Evolutionary conservation across 2,329 filamentous ascomycete species (phyloP).

Genomic region (Penicillium sumatraense): DNA sequence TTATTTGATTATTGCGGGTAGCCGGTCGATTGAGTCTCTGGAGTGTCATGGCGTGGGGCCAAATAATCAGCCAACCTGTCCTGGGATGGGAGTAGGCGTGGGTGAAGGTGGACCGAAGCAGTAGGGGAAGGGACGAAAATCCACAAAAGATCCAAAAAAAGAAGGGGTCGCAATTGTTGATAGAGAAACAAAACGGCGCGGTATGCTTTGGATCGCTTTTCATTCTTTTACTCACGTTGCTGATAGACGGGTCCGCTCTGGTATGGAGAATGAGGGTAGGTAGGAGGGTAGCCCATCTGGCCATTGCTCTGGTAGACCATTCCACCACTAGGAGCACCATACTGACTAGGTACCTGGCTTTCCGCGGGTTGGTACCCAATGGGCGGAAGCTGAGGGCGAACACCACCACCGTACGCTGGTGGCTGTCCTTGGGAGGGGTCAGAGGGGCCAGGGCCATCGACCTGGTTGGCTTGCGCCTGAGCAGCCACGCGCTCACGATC

Average conservation of each 20-base stretch:
- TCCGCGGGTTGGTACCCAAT: conserved; percentile 71
- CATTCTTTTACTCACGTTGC: conserved; percentile 51
- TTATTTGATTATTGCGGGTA: conserved; percentile 42
- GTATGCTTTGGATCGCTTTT: conserved; percentile 4
- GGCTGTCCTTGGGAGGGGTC: conserved; percentile 53
- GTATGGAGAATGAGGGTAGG: conserved; percentile 57
- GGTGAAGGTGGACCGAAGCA: conserved; percentile 14
- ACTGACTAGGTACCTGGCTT: conserved; percentile 62
- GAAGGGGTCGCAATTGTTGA: conserved; percentile 25
- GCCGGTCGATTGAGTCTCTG: conserved; percentile 43
- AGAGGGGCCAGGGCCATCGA: conserved; percentile 53
- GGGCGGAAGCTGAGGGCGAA: conserved; percentile 71
- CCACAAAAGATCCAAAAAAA: conserved; percentile 5
- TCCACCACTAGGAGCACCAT: conserved; percentile 61
- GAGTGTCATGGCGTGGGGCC: conserved; percentile 24
- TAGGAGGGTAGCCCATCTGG: conserved; percentile 52
- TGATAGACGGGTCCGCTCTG: conserved; percentile 56
- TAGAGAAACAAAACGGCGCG: conserved; percentile 21
- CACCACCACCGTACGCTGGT: conserved; percentile 53
- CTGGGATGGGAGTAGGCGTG: conserved; percentile 9
- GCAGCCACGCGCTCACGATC: conserved; percentile 74
- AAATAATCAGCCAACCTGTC: conserved; percentile 33
- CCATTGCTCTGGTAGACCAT: conserved; percentile 56
- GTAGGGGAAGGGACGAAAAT: conserved; percentile 10
- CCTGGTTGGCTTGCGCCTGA: conserved; percentile 48